phyloP scores from a whole-genome alignment of 192 early-diverging fungal species.

The Coemansia sp. region DNA sequence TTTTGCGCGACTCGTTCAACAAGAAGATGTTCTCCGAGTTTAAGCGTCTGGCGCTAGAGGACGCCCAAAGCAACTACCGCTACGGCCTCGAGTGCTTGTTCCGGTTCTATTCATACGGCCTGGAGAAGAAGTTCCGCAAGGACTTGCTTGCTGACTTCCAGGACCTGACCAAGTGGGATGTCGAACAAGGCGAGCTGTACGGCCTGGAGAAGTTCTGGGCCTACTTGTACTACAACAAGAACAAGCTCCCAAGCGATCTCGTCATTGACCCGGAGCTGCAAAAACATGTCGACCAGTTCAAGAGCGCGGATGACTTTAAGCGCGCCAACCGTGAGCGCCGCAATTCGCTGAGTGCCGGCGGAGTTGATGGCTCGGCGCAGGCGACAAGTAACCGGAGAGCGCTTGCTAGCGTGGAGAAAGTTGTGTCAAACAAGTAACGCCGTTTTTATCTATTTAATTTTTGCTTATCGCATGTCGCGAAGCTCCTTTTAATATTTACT shows the following conservation, averaged over 20 bases:
- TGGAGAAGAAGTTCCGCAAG: constrained; percentile 85
- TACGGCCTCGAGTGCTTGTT: constrained; percentile 98
- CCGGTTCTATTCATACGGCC: constrained; percentile 95
- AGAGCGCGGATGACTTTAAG: constrained; percentile 63
- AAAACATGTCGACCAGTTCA: constrained; percentile 63
- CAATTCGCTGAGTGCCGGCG: constrained; percentile 26
- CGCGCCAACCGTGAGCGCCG: constrained; percentile 46
- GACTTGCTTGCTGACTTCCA: constrained; percentile 91
- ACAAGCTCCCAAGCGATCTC: constrained; percentile 67
- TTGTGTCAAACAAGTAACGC: constrained; percentile 12
- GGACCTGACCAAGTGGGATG: constrained; percentile 75
- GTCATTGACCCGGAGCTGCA: constrained; percentile 61
- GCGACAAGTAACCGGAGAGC: constrained; percentile 39
- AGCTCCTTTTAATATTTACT: neutral
- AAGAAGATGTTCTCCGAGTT: constrained; percentile 93
- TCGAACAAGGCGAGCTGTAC: constrained; percentile 72
- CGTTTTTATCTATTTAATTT: neutral
- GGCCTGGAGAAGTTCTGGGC: constrained; percentile 98
- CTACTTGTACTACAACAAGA: constrained; percentile 87
- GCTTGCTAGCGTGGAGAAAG: constrained; percentile 38
- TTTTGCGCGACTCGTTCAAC: constrained; percentile 96
- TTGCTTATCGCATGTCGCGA: neutral
- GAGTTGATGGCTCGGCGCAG: constrained; percentile 19
- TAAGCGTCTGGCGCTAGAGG: constrained; percentile 85
- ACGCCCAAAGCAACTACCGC: constrained; percentile 81